Conservation (phyloP, 352 stramenopile genomes). For the Phytophthora constricta region DNA sequence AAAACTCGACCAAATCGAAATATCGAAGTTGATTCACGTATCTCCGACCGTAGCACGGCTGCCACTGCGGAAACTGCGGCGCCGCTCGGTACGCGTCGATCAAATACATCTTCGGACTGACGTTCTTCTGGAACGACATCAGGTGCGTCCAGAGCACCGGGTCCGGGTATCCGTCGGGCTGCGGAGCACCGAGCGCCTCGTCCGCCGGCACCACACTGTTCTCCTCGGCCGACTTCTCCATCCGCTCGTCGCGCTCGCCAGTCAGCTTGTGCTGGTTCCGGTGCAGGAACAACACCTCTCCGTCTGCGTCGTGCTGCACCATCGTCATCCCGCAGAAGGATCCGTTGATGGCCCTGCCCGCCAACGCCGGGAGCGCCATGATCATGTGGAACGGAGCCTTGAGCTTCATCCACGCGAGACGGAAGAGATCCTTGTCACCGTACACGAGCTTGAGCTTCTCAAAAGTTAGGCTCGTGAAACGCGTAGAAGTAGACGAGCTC, state of each 20-base stretch:
- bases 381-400: slow-evolving; percentile 54
- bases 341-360: slow-evolving; percentile 36
- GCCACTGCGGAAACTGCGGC: slow-evolving; percentile 43
- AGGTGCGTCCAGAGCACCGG: slow-evolving; percentile 71
- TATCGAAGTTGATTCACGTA: slow-evolving; percentile 14
- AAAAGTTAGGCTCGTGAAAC: slow-evolving; percentile 43
- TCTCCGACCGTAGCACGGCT: slow-evolving; percentile 62
- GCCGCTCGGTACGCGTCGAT: slow-evolving; percentile 59
- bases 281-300: slow-evolving; percentile 53
- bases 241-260: slow-evolving; percentile 17
- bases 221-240: slow-evolving; percentile 14
- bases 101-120: slow-evolving; percentile 41
- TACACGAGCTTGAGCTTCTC: slow-evolving; percentile 43
- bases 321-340: slow-evolving; percentile 65
- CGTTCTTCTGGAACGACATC: slow-evolving; percentile 56
- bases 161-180: slow-evolving; percentile 39
- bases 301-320: slow-evolving; percentile 46
- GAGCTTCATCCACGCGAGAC: slow-evolving; percentile 59
- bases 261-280: slow-evolving; percentile 55
- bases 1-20: slow-evolving; percentile 30
- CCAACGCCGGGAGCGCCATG: slow-evolving; percentile 40
- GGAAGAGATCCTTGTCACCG: slow-evolving; percentile 67
- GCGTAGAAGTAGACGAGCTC: slow-evolving; percentile 53
- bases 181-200: slow-evolving; percentile 21
- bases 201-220: slow-evolving; percentile 20